Conservation (phyloP, 2,329 filamentous ascomycete genomes). For the Microcyclospora pomicola region DNA sequence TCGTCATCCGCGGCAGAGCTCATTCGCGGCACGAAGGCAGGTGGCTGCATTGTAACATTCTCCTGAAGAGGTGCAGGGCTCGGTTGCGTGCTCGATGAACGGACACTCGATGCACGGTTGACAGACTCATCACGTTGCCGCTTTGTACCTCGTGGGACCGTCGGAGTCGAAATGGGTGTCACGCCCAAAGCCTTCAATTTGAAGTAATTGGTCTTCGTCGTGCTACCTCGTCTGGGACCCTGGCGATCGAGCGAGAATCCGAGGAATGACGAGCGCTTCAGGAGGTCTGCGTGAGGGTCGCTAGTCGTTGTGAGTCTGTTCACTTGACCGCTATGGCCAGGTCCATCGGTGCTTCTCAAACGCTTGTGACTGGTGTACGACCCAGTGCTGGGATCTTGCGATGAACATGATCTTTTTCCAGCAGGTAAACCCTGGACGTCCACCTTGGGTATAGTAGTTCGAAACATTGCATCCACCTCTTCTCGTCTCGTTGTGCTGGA, state of each 20-base stretch:
- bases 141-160: slow-evolving; percentile 11
- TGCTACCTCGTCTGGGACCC: slow-evolving; percentile 21
- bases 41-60: slow-evolving; percentile 2
- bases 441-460: slow-evolving; percentile 3
- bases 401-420: slow-evolving; percentile 15
- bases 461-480: slow-evolving; percentile 12
- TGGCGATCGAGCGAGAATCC: slow-evolving; percentile 13
- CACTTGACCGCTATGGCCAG: slow-evolving; percentile 11
- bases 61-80: background rate
- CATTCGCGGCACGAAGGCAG: slow-evolving; percentile 6
- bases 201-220: slow-evolving; percentile 39
- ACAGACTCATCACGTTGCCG: slow-evolving; percentile 10
- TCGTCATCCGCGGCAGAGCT: slow-evolving; percentile 17
- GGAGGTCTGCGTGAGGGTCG: slow-evolving; percentile 6
- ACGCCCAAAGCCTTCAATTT: slow-evolving; percentile 36
- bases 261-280: slow-evolving; percentile 20
- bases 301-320: slow-evolving; percentile 8
- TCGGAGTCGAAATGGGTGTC: slow-evolving; percentile 17
- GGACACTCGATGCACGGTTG: background rate
- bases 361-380: slow-evolving; percentile 15
- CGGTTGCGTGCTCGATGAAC: background rate
- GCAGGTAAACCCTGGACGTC: slow-evolving; percentile 3
- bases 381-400: slow-evolving; percentile 6
- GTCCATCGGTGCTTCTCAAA: slow-evolving; percentile 15
- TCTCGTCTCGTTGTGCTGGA: slow-evolving; percentile 5